These are phyloP conservation scores for Barnettozyma californica DNA, from an alignment of 805 yeast genomes.

Conservation along the genomic window DNA sequence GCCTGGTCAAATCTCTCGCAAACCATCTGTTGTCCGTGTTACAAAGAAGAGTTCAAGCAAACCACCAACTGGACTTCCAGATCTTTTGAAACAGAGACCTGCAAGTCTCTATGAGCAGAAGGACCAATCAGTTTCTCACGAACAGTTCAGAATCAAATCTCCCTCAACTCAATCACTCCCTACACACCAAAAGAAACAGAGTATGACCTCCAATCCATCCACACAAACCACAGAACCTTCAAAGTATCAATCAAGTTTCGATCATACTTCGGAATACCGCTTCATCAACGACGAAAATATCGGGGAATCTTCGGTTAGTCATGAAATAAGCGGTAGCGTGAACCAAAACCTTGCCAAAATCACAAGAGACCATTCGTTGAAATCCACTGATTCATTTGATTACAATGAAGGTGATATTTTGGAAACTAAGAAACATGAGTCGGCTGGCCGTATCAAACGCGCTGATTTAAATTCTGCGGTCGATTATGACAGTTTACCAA, in stretches of 20 bases:
- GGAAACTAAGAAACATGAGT: background rate
- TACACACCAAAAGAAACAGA: slow-evolving; percentile 5
- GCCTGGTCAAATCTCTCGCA: background rate
- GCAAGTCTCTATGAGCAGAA: background rate
- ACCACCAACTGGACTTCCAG: background rate
- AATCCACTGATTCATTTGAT: slow-evolving; percentile 19
- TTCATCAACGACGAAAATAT: background rate
- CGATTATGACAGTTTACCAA: slow-evolving; percentile 9
- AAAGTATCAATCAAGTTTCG: background rate
- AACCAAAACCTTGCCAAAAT: background rate
- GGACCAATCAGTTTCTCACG: slow-evolving; percentile 3
- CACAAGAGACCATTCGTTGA: background rate
- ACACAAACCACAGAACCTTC: slow-evolving; percentile 1
- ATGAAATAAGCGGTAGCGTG: background rate
- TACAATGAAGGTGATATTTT: slow-evolving; percentile 13
- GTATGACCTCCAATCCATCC: slow-evolving; percentile 4
- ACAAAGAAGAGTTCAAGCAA: slow-evolving; percentile 5
- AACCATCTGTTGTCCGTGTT: slow-evolving; percentile 19
- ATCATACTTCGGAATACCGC: background rate
- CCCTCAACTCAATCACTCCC: slow-evolving; percentile 5
- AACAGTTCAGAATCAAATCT: slow-evolving; percentile 5
- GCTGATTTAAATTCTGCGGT: slow-evolving; percentile 1
- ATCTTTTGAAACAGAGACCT: background rate
- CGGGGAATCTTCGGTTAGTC: background rate
- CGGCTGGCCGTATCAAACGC: background rate